Evolutionary conservation across 2,329 filamentous ascomycete genomes (phyloP), one percentile per base, ranked within the genome.

Genomic region (Tricladium varicosporioides): DNA sequence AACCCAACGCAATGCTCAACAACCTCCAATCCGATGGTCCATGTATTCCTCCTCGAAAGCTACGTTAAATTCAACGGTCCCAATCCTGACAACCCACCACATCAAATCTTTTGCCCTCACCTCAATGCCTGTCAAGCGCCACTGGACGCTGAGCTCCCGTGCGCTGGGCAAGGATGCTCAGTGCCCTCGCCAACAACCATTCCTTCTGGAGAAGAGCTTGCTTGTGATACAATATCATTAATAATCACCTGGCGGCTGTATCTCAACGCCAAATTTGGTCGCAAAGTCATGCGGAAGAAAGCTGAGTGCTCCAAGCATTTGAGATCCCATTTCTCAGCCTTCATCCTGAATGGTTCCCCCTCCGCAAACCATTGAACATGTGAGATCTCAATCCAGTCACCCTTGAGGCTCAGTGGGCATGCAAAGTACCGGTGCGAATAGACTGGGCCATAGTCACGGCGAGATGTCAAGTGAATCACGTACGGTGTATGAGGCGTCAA

Each of bases 391-490:
- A 48, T 47, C 67, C 67, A 69, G 42, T 68, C 62, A 15, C 62
- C 36, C 40, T 67, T 27, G 5, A 66, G 44, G 32, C 58, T 45
- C 2, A 47, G 22, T 2, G 67, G 67, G 18, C 60, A 64, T 3
- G 60, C 58, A 43, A 68, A 68, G 54, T 68, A 69, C n/a, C 65
- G 57, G 47, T 68, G 66, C 1, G 65, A 67, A 36, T 62, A 60
- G 4, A 63, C 66, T 1, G 59, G 62, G 2, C 66, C 65, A 33
- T 62, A 67, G 46, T 69, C 66, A 19, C 60, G 54, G 18, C 66
- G 61, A 11, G 62, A 61, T 2, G 61, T 63, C n/a, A 69, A 43
- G 36, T 68, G 64, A 27, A 68, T 65, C 16, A 62, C 62, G 48
- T 65, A 69, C 8, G 62, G 60, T 22, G 61, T 62, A 15, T 57